These are phyloP conservation scores for Xylariaceae sp. DNA, from an alignment of 2,329 filamentous ascomycete genomes.

Conservation along the genomic window DNA sequence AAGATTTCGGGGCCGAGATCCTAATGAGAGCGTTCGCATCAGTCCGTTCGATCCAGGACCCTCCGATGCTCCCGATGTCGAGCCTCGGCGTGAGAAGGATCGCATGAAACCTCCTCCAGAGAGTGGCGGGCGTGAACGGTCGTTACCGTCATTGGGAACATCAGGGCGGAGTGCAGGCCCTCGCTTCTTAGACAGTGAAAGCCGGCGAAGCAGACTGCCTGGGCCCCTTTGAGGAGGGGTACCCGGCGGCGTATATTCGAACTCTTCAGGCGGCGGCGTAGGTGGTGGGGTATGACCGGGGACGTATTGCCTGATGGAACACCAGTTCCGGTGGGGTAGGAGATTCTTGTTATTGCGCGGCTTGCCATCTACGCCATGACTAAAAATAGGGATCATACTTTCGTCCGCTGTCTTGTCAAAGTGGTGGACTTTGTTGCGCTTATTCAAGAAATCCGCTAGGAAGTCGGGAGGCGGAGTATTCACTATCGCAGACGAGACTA, in stretches of 20 bases:
- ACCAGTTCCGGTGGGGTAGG: constrained; percentile 91
- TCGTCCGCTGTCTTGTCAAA: constrained; percentile 80
- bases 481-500: constrained; percentile 90
- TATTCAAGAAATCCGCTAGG: constrained; percentile 88
- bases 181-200: constrained; percentile 39
- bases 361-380: constrained; percentile 83
- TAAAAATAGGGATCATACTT: constrained; percentile 92
- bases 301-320: constrained; percentile 79
- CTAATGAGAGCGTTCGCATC: constrained; percentile 59
- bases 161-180: constrained; percentile 37
- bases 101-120: constrained; percentile 44
- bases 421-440: constrained; percentile 77
- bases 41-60: constrained; percentile 37
- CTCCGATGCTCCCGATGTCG: constrained; percentile 36
- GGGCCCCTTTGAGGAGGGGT: constrained; percentile 34
- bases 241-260: constrained; percentile 37
- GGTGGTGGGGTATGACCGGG: constrained; percentile 72
- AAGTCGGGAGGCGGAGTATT: constrained; percentile 86
- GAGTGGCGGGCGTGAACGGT: constrained; percentile 46
- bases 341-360: constrained; percentile 86
- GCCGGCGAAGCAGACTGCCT: constrained; percentile 42
- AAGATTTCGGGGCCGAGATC: constrained; percentile 40
- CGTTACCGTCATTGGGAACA: constrained; percentile 33
- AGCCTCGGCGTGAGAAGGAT: constrained; percentile 41
- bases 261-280: constrained; percentile 55